Percentiles rank a stretch among this genome's conserved stretches.
These are phyloP conservation scores for Trichoderma gracile DNA, from an alignment of 2,329 filamentous ascomycete genomes.

Conservation along the genomic window DNA sequence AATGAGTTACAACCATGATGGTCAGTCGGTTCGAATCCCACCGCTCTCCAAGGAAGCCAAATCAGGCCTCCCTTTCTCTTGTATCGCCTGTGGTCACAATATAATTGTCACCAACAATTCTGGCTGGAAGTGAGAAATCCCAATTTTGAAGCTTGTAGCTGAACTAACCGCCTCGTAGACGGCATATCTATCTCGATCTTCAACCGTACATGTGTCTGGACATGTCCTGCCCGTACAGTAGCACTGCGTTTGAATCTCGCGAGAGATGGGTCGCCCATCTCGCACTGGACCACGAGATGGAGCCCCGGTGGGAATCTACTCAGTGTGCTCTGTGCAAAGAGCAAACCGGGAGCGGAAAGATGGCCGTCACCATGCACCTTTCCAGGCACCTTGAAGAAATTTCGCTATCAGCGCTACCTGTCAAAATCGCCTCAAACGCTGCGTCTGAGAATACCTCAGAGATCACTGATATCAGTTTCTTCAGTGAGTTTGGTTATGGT, in stretches of 20 bases:
- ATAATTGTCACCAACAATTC: neutral
- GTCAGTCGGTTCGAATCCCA: neutral
- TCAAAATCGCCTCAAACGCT: neutral
- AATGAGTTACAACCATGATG: neutral
- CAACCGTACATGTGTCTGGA: neutral
- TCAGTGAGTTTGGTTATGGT: neutral
- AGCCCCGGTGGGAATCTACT: neutral
- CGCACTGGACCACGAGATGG: constrained; percentile 1
- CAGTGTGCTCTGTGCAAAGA: neutral
- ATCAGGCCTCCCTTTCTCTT: neutral
- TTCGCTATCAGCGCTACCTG: constrained; percentile 1
- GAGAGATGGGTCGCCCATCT: neutral
- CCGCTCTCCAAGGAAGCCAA: neutral
- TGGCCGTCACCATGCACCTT: neutral
- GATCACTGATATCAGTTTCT: neutral
- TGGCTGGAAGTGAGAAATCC: neutral
- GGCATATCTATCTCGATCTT: neutral
- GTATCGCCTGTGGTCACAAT: neutral
- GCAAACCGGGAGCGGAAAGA: neutral
- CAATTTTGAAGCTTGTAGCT: rapidly evolving
- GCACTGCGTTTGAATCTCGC: neutral
- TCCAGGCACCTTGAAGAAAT: neutral
- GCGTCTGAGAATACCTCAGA: neutral
- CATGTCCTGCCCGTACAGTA: neutral
- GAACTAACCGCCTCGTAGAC: neutral